Evolutionary conservation across 2,329 filamentous ascomycete genomes (phyloP), one percentile per base, ranked within the genome.

Genomic region (Trichophyton schoenleinii): DNA sequence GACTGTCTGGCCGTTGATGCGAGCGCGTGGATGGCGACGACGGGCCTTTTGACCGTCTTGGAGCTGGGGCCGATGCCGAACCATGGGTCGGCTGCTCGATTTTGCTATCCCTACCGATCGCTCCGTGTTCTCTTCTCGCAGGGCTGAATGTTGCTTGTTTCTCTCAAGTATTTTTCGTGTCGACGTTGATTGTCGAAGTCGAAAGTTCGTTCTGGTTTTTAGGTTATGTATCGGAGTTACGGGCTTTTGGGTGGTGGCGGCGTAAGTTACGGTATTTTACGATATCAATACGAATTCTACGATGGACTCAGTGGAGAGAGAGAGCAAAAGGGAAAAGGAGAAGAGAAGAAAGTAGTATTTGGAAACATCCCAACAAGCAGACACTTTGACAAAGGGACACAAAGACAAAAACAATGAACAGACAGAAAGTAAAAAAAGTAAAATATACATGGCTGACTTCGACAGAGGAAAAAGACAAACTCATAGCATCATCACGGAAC

Each of bases 401-500:
- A 31, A 46, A 58, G 48, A 63, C 49, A 64, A 63, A 57, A 65
- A 65, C 18, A 58, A 11, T 31, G 28, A 31, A 31, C 28, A 31
- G 42, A 25, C 60, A 58, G 46, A 63, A 60, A 65, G 64, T 22
- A 11, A 11, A 25, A 25, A 46, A 22, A 8, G n/a, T 48, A 48
- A 22, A 48, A 48, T 48, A 48, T 22, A 48, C 44, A 48, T 44
- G 41, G 44, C 44, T 48, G 44, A 20, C 34, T 48, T 48, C 18
- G 44, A 48, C 44, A 25, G 20, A 22, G 1, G 18, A 3, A 3
- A 22, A 48, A 20, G 18, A 46, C 42, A 66, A 64, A 65, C 66
- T 67, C 66, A 65, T 62, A 64, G 65, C 64, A 41, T 34, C 34
- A 18, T 58, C 34, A 31, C 41, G 22, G 18, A 44, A 44, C 3